Evolutionary conservation across 2,329 filamentous ascomycete genomes (phyloP).

Genomic region (Zymoseptoria ardabiliae): DNA sequence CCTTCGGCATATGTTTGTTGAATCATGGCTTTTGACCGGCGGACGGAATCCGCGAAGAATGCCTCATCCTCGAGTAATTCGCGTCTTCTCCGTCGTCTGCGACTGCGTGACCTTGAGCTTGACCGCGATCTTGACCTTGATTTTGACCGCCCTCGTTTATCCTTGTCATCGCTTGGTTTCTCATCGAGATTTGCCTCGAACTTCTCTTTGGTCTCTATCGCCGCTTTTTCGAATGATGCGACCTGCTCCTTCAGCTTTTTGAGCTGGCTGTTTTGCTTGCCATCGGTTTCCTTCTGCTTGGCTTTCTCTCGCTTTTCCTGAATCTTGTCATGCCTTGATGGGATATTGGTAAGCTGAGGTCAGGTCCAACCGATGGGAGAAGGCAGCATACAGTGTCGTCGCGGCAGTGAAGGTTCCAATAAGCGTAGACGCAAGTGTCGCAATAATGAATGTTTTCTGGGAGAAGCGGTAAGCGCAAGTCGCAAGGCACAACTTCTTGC

Average conservation of each 20-base stretch:
- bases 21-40: constrained; percentile 15
- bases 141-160: constrained; percentile 3
- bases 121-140: constrained; percentile 13
- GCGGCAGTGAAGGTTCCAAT: constrained; percentile 40
- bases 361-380: too few species aligned
- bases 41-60: constrained; percentile 1
- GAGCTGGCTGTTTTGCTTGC: constrained; percentile 17
- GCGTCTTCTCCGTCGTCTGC: constrained; percentile 5
- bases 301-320: constrained; percentile 28
- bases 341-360: not conserved
- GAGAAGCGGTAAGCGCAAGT: not conserved
- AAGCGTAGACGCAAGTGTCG: constrained; percentile 38
- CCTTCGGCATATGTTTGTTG: constrained; percentile 17
- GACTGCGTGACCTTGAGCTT: constrained; percentile 6
- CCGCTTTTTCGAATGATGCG: constrained; percentile 16
- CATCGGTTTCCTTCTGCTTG: constrained; percentile 26
- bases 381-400: constrained; percentile 27
- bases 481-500: not conserved
- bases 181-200: constrained; percentile 6
- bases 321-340: constrained; percentile 31
- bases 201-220: constrained; percentile 1
- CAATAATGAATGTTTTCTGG: constrained; percentile 39
- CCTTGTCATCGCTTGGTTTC: constrained; percentile 7
- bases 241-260: constrained; percentile 18
- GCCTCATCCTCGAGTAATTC: constrained; percentile 1